Evolutionary conservation across 2,329 filamentous ascomycete genomes (phyloP).

Genomic region (Periconia sp.): DNA sequence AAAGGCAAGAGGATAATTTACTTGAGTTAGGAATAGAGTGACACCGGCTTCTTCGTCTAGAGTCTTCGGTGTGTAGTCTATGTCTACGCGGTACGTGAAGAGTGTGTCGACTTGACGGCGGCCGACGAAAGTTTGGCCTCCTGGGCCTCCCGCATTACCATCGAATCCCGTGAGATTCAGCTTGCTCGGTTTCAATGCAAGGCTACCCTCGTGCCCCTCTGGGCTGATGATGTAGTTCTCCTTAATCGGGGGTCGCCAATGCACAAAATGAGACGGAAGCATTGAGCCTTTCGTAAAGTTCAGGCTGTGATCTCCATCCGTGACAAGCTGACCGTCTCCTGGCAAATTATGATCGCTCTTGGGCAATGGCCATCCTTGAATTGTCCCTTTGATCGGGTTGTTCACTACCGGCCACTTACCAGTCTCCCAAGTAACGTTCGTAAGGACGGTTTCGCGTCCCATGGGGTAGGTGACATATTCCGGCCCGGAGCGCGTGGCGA

Average conservation of each 20-base stretch:
- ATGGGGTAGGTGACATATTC: constrained; percentile 33
- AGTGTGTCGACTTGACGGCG: constrained; percentile 61
- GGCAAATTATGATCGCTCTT: constrained; percentile 38
- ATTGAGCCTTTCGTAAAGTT: not conserved
- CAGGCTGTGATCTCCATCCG: constrained; percentile 45
- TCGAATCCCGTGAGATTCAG: constrained; percentile 62
- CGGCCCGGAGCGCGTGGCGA: constrained; percentile 31
- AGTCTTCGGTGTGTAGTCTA: constrained; percentile 50
- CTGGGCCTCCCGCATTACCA: constrained; percentile 53
- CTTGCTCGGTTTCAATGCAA: constrained; percentile 56
- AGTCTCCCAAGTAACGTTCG: constrained; percentile 31
- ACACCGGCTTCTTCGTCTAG: constrained; percentile 60
- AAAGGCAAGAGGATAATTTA: too few species aligned
- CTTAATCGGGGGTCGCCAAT: constrained; percentile 59
- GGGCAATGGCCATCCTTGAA: constrained; percentile 53
- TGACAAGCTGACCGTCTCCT: constrained; percentile 52
- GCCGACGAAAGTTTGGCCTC: constrained; percentile 58
- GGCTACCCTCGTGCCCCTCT: constrained; percentile 48
- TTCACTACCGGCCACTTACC: constrained; percentile 53
- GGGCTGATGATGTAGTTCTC: constrained; percentile 58
- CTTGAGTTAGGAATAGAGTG: constrained; percentile 57
- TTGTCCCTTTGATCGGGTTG: constrained; percentile 50
- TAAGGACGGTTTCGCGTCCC: constrained; percentile 35
- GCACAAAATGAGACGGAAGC: constrained; percentile 27
- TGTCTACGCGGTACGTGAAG: constrained; percentile 58